A percentile compares a stretch with the other conserved stretches of the same genome.
phyloP scores from a whole-genome alignment of 306 rosid species.

The Vigna reflexopilosa region DNA sequence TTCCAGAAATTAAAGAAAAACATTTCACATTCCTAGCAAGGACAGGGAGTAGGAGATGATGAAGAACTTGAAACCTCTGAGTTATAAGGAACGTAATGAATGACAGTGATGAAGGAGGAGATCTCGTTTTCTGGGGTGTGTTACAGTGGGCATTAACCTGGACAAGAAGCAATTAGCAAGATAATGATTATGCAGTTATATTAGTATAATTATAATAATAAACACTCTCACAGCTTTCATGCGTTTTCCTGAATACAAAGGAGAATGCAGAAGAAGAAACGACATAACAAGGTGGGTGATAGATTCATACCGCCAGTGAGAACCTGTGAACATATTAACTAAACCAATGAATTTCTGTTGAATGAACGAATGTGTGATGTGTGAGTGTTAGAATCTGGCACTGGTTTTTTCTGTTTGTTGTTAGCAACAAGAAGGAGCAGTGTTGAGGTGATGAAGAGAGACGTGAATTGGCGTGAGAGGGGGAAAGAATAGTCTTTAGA shows the following conservation, averaged over 20 bases:
- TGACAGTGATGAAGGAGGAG: neutral
- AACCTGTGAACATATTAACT: neutral
- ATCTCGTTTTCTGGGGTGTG: neutral
- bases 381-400: neutral
- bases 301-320: neutral
- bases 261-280: neutral
- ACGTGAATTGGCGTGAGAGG: neutral
- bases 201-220: neutral
- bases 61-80: conserved; percentile 10
- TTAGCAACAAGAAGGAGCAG: neutral
- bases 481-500: neutral
- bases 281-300: neutral
- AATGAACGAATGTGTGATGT: neutral
- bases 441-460: neutral
- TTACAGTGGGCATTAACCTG: neutral
- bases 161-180: neutral
- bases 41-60: conserved; percentile 13
- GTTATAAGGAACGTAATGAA: conserved; percentile 5
- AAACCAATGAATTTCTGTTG: neutral
- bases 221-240: neutral
- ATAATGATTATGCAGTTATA: neutral
- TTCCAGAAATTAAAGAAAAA: neutral
- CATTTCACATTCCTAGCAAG: conserved; percentile 1
- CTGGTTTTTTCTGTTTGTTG: neutral
- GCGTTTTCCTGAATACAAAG: conserved; percentile 37